Evolutionary conservation across 164 flowering plant genomes (phyloP).

Genomic region (Magnolia officinalis): DNA sequence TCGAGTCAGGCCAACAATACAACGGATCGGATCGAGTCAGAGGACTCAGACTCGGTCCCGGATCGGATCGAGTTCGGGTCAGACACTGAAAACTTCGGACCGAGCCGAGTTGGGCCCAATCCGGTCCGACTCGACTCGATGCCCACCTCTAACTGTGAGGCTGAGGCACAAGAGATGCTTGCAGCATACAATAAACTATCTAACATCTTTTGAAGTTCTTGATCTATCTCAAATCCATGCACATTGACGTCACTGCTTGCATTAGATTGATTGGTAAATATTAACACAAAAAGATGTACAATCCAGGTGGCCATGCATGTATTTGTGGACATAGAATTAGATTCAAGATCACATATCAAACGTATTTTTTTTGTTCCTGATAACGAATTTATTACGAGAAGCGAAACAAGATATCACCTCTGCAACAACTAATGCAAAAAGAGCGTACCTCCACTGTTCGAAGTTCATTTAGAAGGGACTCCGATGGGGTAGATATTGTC

Average conservation of each 20-base stretch:
- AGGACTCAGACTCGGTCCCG: no score
- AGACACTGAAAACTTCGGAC: no score
- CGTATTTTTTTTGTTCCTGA: neutral
- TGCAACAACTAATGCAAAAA: slow-evolving; percentile 1
- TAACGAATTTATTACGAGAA: neutral
- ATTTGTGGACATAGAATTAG: no score
- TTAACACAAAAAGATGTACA: neutral
- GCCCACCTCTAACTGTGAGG: neutral
- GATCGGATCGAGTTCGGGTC: no score
- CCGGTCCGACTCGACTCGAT: no score
- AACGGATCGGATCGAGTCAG: no score
- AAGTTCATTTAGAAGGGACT: slow-evolving; percentile 89
- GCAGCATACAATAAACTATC: neutral
- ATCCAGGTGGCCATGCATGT: neutral
- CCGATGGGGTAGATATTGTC: slow-evolving; percentile 85
- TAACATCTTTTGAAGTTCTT: neutral
- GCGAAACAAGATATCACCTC: neutral
- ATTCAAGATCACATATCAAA: no score
- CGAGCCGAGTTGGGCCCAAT: no score
- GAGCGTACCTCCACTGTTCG: slow-evolving; percentile 75
- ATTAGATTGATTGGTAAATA: no score
- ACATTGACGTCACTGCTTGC: neutral
- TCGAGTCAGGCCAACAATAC: no score
- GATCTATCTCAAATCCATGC: neutral
- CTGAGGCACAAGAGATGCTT: neutral